Base-by-base conservation (phyloP, 106 monocot genomes). In the Dactylorhiza incarnata region DNA sequence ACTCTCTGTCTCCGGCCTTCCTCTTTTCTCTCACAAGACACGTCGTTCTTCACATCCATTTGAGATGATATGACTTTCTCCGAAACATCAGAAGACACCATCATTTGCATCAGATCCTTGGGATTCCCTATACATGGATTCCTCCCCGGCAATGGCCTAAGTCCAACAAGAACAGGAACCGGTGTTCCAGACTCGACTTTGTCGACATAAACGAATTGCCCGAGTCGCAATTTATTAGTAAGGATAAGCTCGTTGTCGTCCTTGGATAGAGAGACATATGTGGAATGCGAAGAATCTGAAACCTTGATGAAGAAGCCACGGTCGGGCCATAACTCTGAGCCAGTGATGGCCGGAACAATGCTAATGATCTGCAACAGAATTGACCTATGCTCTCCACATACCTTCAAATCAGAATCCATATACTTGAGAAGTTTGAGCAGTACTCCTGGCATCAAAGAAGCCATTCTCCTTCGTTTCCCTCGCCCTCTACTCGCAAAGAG, bases 151-250 rank as follows among this genome's bases (percentile, higher is more conserved):
- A 93, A 16, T 1, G 89, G 96, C 43, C 89, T 79, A 20, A 93
- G 93, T 23, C 96, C 96, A 29, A 91, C 77, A 48, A 94, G 88
- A 52, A 87, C 68, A 43, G 93, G 96, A 73, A 97, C 96, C 2
- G 87, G 91, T 25, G 84, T 84, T 67, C 87, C 94, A 1, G 82
- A 67, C 75, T 82, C 79, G 37, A 91, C 76, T 65, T 81, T 85
- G 23, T 97, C 87, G n/a, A 97, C 89, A 85, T 97, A 97, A 29
- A 97, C 79, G 79, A 97, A 93, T 77, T 97, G 96, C 4, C 96
- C 96, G 13, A 97, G 83, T 78, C 85, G 93, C 44, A 97, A 74
- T 80, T 94, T 91, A 80, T 97, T 91, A 14, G 85, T 70, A 20
- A 93, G 67, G 51, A 97, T 91, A 23, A 97, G 87, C 62, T 93